phyloP scores from a whole-genome alignment of 495 filamentous ascomycete genomes.

The Cryomyces minteri region DNA sequence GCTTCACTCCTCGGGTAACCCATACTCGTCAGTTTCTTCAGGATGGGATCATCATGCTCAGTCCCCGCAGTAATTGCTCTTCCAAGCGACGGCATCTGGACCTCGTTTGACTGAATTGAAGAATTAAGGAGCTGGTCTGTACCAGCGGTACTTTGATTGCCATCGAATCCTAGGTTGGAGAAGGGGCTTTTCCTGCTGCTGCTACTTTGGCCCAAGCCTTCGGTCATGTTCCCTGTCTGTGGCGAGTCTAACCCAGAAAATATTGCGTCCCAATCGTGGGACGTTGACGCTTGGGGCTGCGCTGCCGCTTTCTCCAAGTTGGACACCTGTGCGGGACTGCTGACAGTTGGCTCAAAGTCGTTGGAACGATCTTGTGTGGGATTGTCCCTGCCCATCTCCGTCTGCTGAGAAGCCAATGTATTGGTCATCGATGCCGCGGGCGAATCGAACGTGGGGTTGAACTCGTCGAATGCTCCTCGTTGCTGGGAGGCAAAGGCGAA shows the following conservation, averaged over 20 bases:
- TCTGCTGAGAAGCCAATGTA: constrained; percentile 37
- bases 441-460: constrained; percentile 46
- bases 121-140: not conserved
- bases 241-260: constrained; percentile 60
- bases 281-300: constrained; percentile 18
- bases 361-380: constrained; percentile 29
- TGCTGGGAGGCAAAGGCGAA: constrained; percentile 19
- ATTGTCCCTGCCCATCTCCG: constrained; percentile 32
- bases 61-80: constrained; percentile 56
- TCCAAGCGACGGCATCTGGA: constrained; percentile 29
- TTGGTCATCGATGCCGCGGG: constrained; percentile 25
- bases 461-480: constrained; percentile 37
- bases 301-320: constrained; percentile 5
- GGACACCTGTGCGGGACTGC: constrained; percentile 8
- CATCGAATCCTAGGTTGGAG: constrained; percentile 2
- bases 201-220: not conserved
- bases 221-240: constrained; percentile 11
- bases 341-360: constrained; percentile 24
- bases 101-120: not conserved
- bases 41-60: constrained; percentile 74
- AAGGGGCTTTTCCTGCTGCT: not conserved
- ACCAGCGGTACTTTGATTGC: not conserved
- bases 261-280: constrained; percentile 89
- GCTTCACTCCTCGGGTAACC: constrained; percentile 67
- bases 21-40: constrained; percentile 82